Evolutionary conservation across 2,329 filamentous ascomycete species (phyloP), one percentile per base, ranked within the genome.

Genomic region (Amphichorda felina): DNA sequence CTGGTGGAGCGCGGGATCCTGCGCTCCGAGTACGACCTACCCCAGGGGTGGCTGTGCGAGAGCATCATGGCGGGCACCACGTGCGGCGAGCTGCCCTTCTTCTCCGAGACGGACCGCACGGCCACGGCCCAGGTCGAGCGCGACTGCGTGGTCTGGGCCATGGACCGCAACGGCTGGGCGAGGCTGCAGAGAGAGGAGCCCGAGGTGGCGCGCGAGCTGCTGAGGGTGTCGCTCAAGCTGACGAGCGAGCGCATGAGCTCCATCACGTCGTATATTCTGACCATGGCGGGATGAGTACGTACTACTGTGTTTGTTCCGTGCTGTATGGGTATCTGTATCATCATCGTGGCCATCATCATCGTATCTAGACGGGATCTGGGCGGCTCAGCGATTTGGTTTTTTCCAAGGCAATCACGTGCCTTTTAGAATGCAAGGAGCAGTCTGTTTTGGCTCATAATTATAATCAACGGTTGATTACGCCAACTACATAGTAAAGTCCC

Each of bases 81-180:
- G 0, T 96, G 89, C 47, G 91, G 91, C 25, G 91, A 98, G 61
- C 60, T 98, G 36, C 91, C 91, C 0, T 98, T 98, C 63, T 98
- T 98, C 60, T 86, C 81, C 3, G 84, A 93, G 50, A 96, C 89
- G 2, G 68, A 75, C 35, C 73, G 91, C 14, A 96, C 88, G 4
- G 87, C 87, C 2, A 94, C 83, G 0, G 87, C 93, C 9, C 68
- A 79, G 30, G 85, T 85, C 2, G 88, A 96, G 53, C 72, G 79
- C 36, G 79, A 89, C 45, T 83, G 80, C 41, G 75, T 91, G 1
- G 75, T 81, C 5, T 98, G 91, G 91, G 59, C 81, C 41, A 71
- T 98, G 61, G 79, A 81, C 39, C 61, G 64, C 10, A 72, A 78
- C 31, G 68, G 69, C 35, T 98, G 88, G 84, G 65, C 67, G 36